phyloP scores from a whole-genome alignment of 495 filamentous ascomycete genomes.

The Daldinia childiae region DNA sequence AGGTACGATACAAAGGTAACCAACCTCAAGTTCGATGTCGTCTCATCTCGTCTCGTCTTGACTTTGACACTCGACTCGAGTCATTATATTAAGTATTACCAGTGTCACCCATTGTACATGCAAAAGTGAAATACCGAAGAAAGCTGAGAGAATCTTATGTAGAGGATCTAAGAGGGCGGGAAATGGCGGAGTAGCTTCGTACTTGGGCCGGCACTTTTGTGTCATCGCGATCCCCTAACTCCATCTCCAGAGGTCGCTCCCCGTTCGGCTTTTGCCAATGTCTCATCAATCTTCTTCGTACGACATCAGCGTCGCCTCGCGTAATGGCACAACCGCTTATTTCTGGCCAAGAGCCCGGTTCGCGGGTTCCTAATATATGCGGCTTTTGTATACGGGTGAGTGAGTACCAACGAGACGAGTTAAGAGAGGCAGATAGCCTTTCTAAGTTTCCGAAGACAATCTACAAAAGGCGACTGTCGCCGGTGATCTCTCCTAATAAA shows the following conservation, averaged over 20 bases:
- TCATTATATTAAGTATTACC: conserved; percentile 22
- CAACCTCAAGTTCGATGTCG: not conserved
- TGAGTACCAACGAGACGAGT: not conserved
- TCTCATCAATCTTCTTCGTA: conserved; percentile 3
- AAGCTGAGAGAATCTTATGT: not conserved
- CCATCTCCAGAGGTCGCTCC: not conserved
- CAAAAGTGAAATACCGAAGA: conserved; percentile 12
- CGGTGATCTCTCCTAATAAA: not conserved
- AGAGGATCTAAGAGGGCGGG: conserved; percentile 15
- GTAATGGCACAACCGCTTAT: conserved; percentile 15
- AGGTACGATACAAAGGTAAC: conserved; percentile 9
- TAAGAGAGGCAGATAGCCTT: no score
- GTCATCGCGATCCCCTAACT: conserved; percentile 25
- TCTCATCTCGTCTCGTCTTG: conserved; percentile 26
- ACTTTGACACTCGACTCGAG: conserved; percentile 31
- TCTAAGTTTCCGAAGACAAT: not conserved
- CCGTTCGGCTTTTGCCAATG: conserved; percentile 7
- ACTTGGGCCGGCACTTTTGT: conserved; percentile 30
- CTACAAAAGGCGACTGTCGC: not conserved
- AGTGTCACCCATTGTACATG: conserved; percentile 31
- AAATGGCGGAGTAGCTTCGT: conserved; percentile 35
- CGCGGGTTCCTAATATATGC: conserved; percentile 18
- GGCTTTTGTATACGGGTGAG: not conserved
- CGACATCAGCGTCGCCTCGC: conserved; percentile 25
- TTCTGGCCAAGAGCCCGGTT: conserved; percentile 36